These are phyloP conservation scores for Aspergillus pseudotamarii DNA, from an alignment of 2,329 filamentous ascomycete species.

Conservation along the genomic window DNA sequence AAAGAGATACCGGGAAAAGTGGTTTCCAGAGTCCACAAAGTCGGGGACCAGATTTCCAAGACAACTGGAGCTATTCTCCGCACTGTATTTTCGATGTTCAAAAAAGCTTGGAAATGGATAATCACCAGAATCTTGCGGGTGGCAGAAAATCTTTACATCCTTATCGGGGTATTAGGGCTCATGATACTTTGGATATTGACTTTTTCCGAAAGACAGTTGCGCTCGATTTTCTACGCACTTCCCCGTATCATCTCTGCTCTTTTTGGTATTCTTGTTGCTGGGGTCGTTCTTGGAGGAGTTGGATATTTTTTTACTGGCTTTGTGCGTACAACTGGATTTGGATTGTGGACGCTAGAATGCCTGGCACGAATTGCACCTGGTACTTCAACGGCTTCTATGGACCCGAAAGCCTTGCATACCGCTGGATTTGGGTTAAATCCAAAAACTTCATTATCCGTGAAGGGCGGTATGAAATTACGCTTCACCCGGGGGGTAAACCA, in stretches of 20 bases:
- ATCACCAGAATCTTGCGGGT: not conserved
- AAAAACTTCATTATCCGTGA: not conserved
- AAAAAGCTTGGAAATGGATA: not conserved
- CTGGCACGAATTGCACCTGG: not conserved
- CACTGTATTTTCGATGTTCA: not conserved
- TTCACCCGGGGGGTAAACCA: too few species aligned
- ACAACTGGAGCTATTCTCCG: not conserved
- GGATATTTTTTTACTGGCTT: too few species aligned
- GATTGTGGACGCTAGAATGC: too few species aligned
- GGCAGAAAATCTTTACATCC: too few species aligned
- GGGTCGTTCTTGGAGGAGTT: too few species aligned
- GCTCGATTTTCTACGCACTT: too few species aligned
- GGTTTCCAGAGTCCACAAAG: not conserved
- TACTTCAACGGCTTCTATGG: not conserved
- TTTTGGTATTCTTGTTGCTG: too few species aligned
- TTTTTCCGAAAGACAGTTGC: too few species aligned
- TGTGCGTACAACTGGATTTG: too few species aligned
- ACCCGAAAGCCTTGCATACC: not conserved
- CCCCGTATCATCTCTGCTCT: too few species aligned
- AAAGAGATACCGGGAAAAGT: not conserved
- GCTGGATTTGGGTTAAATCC: not conserved
- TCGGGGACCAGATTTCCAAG: not conserved
- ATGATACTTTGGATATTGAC: too few species aligned
- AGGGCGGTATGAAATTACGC: not conserved
- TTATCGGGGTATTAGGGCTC: too few species aligned